Base-by-base conservation (phyloP, 2,329 filamentous ascomycete genomes). In the Colletotrichum lindemuthianum region DNA sequence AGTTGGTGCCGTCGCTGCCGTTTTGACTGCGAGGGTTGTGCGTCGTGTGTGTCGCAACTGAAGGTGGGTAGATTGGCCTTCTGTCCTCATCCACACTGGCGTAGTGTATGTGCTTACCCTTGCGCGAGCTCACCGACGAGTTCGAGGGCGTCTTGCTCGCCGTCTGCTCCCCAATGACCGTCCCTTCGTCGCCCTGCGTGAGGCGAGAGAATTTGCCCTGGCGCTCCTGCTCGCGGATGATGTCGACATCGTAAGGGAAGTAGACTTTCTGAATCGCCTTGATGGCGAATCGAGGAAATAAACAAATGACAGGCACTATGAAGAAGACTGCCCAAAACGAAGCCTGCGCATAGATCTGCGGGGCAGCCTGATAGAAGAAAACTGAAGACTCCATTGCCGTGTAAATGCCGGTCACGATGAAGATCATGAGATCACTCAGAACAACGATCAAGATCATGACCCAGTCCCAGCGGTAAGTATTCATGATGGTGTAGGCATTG, bases 381-480 rank as follows among this genome's bases (percentile, higher is more conserved):
- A 61, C 33, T 3, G 61, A 65, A 12, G 44, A 59, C 33, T 65
- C 53, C 43, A 80, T 80, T 4, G 83, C 77, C 0, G 85, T 85
- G 79, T 96, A 99, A 41, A 97, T 85, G 36, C 93, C 96, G 6
- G 96, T 97, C 93, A 96, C 98, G 81, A 97, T 91, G 83, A 93
- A 99, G 73, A 98, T 88, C 71, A 97, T 87, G 36, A 98, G 76
- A 67, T 91, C 91, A 78, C 93, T 97, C 76, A 98, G 86, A 32
- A 79, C 79, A 55, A 96, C 90, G 67, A 97, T 90, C 64, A 97
- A 81, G 24, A 94, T 78, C 79, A 96, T 96, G 72, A 99, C 83
- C 95, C 95, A 99, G 76, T 99, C 96, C 96, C 96, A 99, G 66
- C 95, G 88, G 77, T 97, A 98, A 1, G 92, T 96, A 79, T 99